Base-by-base conservation (phyloP, 768 basidiomycete genomes). In the Rhizopogon rudus region DNA sequence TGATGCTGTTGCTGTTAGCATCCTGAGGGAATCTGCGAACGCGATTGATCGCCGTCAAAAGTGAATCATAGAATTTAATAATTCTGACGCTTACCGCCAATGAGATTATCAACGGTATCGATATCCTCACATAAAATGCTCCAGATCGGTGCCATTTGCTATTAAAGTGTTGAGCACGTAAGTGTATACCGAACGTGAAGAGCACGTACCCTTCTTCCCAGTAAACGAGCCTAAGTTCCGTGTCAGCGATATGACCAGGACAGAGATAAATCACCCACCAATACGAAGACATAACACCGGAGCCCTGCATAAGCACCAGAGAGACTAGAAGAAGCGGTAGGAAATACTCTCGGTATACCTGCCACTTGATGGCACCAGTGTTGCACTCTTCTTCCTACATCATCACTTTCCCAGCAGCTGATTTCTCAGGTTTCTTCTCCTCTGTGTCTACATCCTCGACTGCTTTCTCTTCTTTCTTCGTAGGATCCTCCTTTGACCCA, bases 331-430 rank as follows among this genome's bases (percentile, higher is more conserved):
- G 66, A 17, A 87, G 52, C 0, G 93, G 91, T 1, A 93, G 58
- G 17, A 88, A 63, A 67, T 93, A 96, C 35, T 78, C 59, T 22
- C 51, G 52, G 53, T 74, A 79, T 29, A 79, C 74, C 53, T 40
- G 45, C 31, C 41, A 46, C 28, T 57, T 42, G 25, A 69, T 60
- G 0, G 88, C 81, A 3, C 92, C 93, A 0, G 82, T 84, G 60
- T 87, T 88, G 16, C 92, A 77, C 66, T 94, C 91, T 69, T 95
- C 93, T 25, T 73, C 75, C 63, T 93, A 89, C 90, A 94, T 95
- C 42, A 93, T 72, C 10, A 72, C 74, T 20, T 77, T 75, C 5
- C 81, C 81, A 37, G 70, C 74, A 64, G 65, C 70, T 39, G 59
- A 57, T 54, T 69, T 67, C 51, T 67, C 65, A 14, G 65, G 65